Base-by-base conservation (phyloP, 805 yeast species). In the Wickerhamiella kazuoi region DNA sequence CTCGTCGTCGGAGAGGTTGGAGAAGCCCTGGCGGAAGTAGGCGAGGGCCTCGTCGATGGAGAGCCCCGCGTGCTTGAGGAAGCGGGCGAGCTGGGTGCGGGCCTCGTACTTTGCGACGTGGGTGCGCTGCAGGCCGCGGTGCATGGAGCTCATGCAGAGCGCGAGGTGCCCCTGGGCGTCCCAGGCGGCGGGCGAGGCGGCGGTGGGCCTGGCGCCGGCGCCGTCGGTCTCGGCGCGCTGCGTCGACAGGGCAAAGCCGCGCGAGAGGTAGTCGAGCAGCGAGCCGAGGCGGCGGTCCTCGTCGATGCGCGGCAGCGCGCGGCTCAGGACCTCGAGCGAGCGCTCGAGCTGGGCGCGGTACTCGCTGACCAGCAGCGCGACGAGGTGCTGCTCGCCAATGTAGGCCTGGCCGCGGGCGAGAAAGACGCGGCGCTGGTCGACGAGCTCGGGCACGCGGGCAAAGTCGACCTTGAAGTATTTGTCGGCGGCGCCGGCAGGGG, bases 251-350 rank as follows among this genome's bases (percentile, higher is more conserved):
- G 24, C 70, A 50, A 79, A 79, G 11, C 83, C 83, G 23, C 71
- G 68, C 0, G 93, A 73, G 35, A 90, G 59, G 51, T 86, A 84
- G 50, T 74, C 74, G 45, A 90, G 64, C 21, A 90, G 73, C 1
- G 96, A 96, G 38, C 84, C 61, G 34, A 90, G 60, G 42, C 99
- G 66, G 54, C 84, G 93, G 52, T 84, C 95, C 61, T 87, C 97
- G 52, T 84, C 94, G 41, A 87, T 62, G 9, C 86, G 67, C 5
- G 94, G 93, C 40, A 84, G 61, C 17, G 79, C 69, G 52, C 79
- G 79, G 49, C 83, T 75, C 0, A 96, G 81, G 35, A 65, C 60
- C 18, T 74, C 59, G 46, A 90, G 63, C 17, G 74, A 71, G 15
- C 57, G 53, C 2, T 56, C 54, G 39, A 86, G 60, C 41, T 62